phyloP scores from a whole-genome alignment of 1,284 basidiomycete species.

The Ceratobasidium papillatum region DNA sequence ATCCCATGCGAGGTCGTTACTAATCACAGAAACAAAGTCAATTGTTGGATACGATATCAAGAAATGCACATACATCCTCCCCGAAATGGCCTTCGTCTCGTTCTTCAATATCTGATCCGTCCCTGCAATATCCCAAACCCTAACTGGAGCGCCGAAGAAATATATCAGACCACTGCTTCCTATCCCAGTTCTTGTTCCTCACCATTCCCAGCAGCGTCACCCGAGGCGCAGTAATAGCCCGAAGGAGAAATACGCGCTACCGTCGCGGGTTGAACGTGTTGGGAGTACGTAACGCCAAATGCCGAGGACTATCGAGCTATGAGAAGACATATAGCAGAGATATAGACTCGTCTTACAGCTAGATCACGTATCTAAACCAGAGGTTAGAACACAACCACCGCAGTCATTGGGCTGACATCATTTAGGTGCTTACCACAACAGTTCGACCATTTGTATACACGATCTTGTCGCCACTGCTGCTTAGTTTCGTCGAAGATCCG shows the following conservation, averaged over 20 bases:
- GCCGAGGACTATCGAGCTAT: constrained; percentile 61
- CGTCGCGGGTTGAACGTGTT: constrained; percentile 85
- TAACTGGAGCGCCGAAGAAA: constrained; percentile 61
- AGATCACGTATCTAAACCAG: constrained; percentile 66
- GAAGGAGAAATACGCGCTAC: constrained; percentile 93
- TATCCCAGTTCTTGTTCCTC: constrained; percentile 44
- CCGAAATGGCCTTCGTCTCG: constrained; percentile 84
- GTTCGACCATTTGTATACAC: constrained; percentile 87
- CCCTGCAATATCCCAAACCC: constrained; percentile 93
- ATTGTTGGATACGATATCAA: neutral
- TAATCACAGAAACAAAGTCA: constrained; percentile 48
- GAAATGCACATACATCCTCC: constrained; percentile 70
- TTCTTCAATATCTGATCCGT: constrained; percentile 87
- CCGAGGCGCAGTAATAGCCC: constrained; percentile 95
- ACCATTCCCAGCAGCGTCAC: constrained; percentile 82
- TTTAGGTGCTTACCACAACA: constrained; percentile 71
- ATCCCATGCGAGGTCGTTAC: constrained; percentile 96
- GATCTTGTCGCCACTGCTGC: constrained; percentile 83
- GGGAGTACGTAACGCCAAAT: constrained; percentile 69
- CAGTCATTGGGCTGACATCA: neutral
- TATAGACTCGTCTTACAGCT: constrained; percentile 53
- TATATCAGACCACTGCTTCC: neutral
- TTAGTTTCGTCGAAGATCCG: constrained; percentile 82
- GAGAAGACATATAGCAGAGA: neutral
- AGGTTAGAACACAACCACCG: constrained; percentile 2